These are phyloP conservation scores for Penicillium waksmanii DNA, from an alignment of 495 filamentous ascomycete genomes.

Conservation along the genomic window DNA sequence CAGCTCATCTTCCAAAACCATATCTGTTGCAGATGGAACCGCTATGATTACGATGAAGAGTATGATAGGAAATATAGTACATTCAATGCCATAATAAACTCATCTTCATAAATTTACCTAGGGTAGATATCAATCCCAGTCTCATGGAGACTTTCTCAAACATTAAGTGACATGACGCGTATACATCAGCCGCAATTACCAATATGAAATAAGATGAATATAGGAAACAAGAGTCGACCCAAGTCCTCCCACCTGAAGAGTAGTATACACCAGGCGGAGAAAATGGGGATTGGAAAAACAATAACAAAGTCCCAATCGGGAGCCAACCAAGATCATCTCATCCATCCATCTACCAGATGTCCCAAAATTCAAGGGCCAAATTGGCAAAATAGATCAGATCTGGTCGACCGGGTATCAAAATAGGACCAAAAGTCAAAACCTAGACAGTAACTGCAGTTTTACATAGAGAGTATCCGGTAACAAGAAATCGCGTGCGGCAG, in stretches of 20 bases:
- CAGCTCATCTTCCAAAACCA: no score
- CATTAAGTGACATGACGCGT: constrained; percentile 22
- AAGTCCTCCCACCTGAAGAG: neutral
- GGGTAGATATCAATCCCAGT: constrained; percentile 9
- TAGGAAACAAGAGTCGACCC: constrained; percentile 4
- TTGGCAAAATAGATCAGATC: neutral
- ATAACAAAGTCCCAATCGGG: constrained; percentile 19
- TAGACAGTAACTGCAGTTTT: neutral
- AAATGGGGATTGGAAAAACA: neutral
- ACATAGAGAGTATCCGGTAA: constrained; percentile 1
- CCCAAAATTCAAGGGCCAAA: neutral
- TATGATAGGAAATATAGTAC: no score
- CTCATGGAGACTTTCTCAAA: constrained; percentile 21
- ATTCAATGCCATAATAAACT: no score
- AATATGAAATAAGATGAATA: constrained; percentile 17
- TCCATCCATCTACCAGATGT: neutral
- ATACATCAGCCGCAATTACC: constrained; percentile 24
- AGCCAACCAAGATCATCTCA: constrained; percentile 10
- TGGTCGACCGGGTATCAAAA: constrained; percentile 30
- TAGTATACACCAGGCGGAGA: neutral
- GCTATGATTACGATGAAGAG: no score
- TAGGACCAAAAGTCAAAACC: constrained; percentile 17
- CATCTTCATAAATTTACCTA: neutral
- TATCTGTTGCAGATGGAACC: no score
- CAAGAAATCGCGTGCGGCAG: neutral